Conservation (phyloP, 495 filamentous ascomycete genomes). For the Trichoderma reesei region DNA sequence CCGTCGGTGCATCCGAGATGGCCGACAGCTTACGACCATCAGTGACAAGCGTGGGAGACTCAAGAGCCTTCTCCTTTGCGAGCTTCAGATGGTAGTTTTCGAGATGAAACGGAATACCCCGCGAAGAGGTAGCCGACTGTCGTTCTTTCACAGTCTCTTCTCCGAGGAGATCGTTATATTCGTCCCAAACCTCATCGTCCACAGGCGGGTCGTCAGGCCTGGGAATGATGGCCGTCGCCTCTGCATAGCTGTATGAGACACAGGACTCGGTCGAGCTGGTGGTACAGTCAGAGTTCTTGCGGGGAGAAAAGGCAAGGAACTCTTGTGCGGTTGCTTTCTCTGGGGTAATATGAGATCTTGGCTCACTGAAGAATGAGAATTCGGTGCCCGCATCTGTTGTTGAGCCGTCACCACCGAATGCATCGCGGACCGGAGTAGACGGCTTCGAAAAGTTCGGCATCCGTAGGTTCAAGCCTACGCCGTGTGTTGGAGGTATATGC, state of each 20-base stretch:
- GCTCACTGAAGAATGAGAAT: slow-evolving; percentile 12
- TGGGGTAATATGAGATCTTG: slow-evolving; percentile 22
- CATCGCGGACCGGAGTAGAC: slow-evolving; percentile 28
- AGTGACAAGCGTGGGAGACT: slow-evolving; percentile 30
- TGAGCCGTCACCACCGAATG: slow-evolving; percentile 20
- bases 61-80: slow-evolving; percentile 25
- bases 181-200: slow-evolving; percentile 89
- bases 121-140: slow-evolving; percentile 43
- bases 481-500: slow-evolving; percentile 20
- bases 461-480: neutral
- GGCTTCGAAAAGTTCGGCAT: slow-evolving; percentile 13
- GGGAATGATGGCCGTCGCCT: slow-evolving; percentile 54
- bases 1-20: slow-evolving; percentile 22
- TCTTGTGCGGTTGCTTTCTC: slow-evolving; percentile 28
- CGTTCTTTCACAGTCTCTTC: slow-evolving; percentile 39
- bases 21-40: slow-evolving; percentile 12
- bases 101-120: slow-evolving; percentile 35
- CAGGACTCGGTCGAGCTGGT: slow-evolving; percentile 51
- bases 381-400: slow-evolving; percentile 14
- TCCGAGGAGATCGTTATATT: slow-evolving; percentile 85
- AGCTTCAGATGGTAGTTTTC: slow-evolving; percentile 28
- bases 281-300: slow-evolving; percentile 59
- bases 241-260: slow-evolving; percentile 31
- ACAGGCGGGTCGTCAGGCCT: slow-evolving; percentile 45
- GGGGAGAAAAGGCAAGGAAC: slow-evolving; percentile 65